Evolutionary conservation across 257 asterid genomes (phyloP).

Genomic region (Paraleonurus japonicus): DNA sequence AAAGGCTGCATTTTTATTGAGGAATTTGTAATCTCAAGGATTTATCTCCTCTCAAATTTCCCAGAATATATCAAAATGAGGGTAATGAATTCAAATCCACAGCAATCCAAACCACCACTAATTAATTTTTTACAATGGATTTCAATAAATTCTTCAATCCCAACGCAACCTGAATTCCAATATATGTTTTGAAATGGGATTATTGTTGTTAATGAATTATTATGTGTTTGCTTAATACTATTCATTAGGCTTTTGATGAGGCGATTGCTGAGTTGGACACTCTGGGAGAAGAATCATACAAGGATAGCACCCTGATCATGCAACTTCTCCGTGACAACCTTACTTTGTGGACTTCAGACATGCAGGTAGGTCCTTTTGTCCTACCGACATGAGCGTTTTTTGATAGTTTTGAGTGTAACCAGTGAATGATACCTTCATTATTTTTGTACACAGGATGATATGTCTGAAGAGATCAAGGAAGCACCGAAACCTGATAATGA

Average conservation of each 20-base stretch:
- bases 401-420: not conserved
- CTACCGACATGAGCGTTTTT: not conserved
- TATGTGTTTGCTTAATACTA: not conserved
- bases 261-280: constrained; percentile 63
- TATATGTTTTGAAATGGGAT: not conserved
- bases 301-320: constrained; percentile 61
- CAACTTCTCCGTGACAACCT: constrained; percentile 66
- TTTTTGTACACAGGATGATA: constrained; percentile 40
- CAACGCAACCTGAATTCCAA: not conserved
- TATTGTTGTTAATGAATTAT: not conserved
- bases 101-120: not conserved
- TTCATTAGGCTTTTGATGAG: constrained; percentile 53
- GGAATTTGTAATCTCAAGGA: not conserved
- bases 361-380: constrained; percentile 36
- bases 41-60: not conserved
- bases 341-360: constrained; percentile 61
- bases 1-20: not conserved
- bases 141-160: not conserved
- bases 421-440: not conserved
- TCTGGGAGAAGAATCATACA: constrained; percentile 59
- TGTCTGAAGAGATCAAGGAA: constrained; percentile 53
- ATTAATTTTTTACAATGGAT: not conserved
- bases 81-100: not conserved
- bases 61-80: not conserved
- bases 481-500: constrained; percentile 52